Evolutionary conservation across 192 early-diverging fungal species (phyloP), one percentile per base, ranked within the genome.

Genomic region (Entomortierella lignicola): DNA sequence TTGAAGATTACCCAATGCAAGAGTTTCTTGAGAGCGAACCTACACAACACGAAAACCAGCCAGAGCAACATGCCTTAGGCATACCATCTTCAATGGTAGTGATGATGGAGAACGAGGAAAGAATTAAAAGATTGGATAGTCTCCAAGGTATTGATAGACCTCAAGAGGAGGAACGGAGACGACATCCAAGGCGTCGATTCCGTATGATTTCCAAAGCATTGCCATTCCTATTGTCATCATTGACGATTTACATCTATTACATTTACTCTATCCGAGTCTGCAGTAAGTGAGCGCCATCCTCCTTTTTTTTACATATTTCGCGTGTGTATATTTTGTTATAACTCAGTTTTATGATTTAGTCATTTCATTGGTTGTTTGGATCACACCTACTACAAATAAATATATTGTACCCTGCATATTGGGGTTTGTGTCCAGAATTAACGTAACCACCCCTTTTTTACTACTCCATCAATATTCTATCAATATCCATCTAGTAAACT

Each of bases 161-260:
- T 0, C 20, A 47, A 26, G 55, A 53, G 11, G 41, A 44, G 59
- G 7, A 27, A 26, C 26, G 20, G 37, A 34, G 27, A 37, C 58
- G 52, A 44, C 59, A 41, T n/a, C 50, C 57, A 23, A 43, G 55
- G 26, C 57, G 57, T 31, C 37, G 27, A 10, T 55, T 71, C 3
- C 52, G 41, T 7, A 27, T 21, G 21, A 32, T 62, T 21, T 71
- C 69, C 15, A 55, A 26, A 27, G n/a, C 52, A 27, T 42, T 79
- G 11, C 75, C 75, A 4, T 42, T 66, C 23, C 21, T 79, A 44
- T 34, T 79, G 29, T 54, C 63, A 4, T 30, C 57, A 0, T 25
- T 59, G 25, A 60, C 69, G 27, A 39, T 61, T 23, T 79, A 79
- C 34, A 70, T 79, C 21, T 79, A 70, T 27, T 79, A 79, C 52